Evolutionary conservation across 2,329 filamentous ascomycete species (phyloP), one percentile per base, ranked within the genome.

Genomic region (Trichoderma simmonsii): DNA sequence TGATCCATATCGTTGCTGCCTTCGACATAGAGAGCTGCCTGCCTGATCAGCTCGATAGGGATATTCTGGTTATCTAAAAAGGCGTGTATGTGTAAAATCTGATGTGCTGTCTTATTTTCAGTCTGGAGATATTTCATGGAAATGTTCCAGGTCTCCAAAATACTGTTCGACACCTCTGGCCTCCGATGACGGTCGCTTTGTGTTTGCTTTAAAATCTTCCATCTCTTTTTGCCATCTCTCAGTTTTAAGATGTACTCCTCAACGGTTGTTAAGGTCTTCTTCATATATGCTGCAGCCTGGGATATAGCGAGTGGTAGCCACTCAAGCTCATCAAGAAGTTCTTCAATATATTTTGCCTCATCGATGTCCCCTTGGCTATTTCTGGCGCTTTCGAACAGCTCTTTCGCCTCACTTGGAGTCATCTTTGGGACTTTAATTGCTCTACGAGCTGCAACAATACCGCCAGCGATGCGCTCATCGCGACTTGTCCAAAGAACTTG

Each of bases 401-500:
- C 6, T 7, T 12, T 57, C 7, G 60, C 39, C 39, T 71, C 60
- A 6, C 72, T 43, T 0, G 1, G 0, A 6, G 71, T 75, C 79
- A 81, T 80, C 6, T 21, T 51, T 0, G 66, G 18, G 2, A 80
- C 75, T 15, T 74, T n/a, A 2, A 81, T 74, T 1, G 74, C 77
- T 68, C 73, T 72, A 1, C 72, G 32, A 1, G 62, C 0, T 0
- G 75, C 73, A 1, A 81, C 75, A n/a, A 81, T 74, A 2, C 26
- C 28, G 1, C 65, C 79, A 0, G 75, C 76, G 5, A 64, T 57
- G 21, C n/a, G 65, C 71, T 73, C 70, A 64, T 81, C 79, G 7
- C 78, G 77, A 11, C 79, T 81, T 12, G 76, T 81, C 79, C 79
- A 82, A 3, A 82, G 39, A 0, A 81, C 72, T 5, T 76, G 77